phyloP scores from a whole-genome alignment of 192 early-diverging fungal species.

The Coemansia furcata region DNA sequence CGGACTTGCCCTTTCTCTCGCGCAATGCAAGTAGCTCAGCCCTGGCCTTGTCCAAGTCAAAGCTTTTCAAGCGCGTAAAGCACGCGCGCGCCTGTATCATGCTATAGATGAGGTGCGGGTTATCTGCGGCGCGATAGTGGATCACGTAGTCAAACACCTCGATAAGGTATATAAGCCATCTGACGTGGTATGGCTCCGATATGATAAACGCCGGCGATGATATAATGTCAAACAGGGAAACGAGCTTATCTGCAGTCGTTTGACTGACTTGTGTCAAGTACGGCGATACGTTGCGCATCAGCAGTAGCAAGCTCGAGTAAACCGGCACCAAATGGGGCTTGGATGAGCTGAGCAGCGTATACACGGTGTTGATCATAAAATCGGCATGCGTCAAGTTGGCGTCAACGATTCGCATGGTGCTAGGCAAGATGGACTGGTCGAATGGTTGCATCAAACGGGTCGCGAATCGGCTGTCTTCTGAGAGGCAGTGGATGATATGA shows the following conservation, averaged over 20 bases:
- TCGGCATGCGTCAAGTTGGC: constrained; percentile 72
- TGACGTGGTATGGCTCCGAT: constrained; percentile 75
- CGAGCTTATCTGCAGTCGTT: constrained; percentile 67
- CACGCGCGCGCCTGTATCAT: constrained; percentile 71
- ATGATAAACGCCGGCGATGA: constrained; percentile 76
- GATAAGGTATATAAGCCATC: constrained; percentile 68
- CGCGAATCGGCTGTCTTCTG: constrained; percentile 46
- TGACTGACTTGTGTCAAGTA: constrained; percentile 74
- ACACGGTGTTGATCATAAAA: constrained; percentile 79
- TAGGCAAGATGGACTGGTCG: constrained; percentile 54
- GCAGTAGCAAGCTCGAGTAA: constrained; percentile 74
- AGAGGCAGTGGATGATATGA: constrained; percentile 57
- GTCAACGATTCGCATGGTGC: constrained; percentile 59
- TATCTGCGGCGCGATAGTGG: constrained; percentile 81
- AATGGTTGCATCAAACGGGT: constrained; percentile 52
- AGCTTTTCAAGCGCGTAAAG: constrained; percentile 64
- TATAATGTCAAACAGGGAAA: constrained; percentile 74
- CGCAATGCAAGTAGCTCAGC: constrained; percentile 54
- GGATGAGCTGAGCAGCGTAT: constrained; percentile 72
- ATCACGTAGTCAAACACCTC: constrained; percentile 82
- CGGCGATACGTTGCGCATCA: constrained; percentile 81
- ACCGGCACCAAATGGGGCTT: constrained; percentile 62
- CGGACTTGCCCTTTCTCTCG: constrained; percentile 51
- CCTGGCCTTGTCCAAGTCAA: constrained; percentile 66
- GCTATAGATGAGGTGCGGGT: constrained; percentile 77